phyloP scores from a whole-genome alignment of 2,329 filamentous ascomycete species.

The Apiospora rasikravindrae region DNA sequence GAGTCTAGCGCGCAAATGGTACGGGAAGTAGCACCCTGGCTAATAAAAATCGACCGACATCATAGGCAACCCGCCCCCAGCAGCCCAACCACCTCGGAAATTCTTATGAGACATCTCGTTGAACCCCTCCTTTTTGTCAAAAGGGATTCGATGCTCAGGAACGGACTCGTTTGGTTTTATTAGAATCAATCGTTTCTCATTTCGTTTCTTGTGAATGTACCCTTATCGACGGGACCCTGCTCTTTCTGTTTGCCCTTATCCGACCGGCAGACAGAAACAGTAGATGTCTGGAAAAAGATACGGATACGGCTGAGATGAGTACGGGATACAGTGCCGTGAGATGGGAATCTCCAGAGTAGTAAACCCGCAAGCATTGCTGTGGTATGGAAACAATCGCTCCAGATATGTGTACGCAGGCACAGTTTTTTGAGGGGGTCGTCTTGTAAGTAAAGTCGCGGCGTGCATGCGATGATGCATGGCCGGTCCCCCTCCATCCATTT shows the following conservation, averaged over 20 bases:
- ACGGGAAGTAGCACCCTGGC: slow-evolving; percentile 2
- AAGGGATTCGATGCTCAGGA: background rate
- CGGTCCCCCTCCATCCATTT: background rate
- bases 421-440: background rate
- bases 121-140: slow-evolving; percentile 2
- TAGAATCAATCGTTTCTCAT: background rate
- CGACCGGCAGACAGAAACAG: background rate
- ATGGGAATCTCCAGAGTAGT: slow-evolving; percentile 2
- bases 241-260: slow-evolving; percentile 19
- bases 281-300: slow-evolving; percentile 5
- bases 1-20: slow-evolving; percentile 22
- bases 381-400: background rate
- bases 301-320: background rate
- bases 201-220: slow-evolving; percentile 5
- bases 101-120: slow-evolving; percentile 15
- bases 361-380: background rate
- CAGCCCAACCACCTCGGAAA: slow-evolving; percentile 19
- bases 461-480: background rate
- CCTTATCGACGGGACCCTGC: slow-evolving; percentile 18
- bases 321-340: background rate
- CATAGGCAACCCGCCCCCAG: background rate
- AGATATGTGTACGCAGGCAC: background rate
- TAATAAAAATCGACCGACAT: slow-evolving; percentile 18
- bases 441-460: slow-evolving; percentile 7
- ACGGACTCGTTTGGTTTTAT: background rate